Evolutionary conservation across 1,284 basidiomycete genomes (phyloP).

Genomic region (Boletus sp.): DNA sequence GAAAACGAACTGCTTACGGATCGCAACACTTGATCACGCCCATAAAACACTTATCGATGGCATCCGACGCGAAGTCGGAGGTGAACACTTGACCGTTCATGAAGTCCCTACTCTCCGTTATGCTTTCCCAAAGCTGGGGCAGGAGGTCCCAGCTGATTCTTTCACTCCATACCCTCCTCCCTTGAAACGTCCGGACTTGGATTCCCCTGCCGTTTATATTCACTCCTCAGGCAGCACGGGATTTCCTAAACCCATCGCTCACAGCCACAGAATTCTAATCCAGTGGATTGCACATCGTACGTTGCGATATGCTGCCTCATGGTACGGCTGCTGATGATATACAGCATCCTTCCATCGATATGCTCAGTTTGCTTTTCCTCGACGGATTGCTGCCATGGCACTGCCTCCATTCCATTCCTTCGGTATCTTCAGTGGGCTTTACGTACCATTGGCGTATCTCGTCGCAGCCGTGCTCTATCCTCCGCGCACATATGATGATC

Average conservation of each 20-base stretch:
- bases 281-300: conserved; percentile 32
- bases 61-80: conserved; percentile 19
- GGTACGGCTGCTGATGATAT: background rate
- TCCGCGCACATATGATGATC: conserved; percentile 12
- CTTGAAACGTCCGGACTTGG: conserved; percentile 18
- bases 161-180: conserved; percentile 37
- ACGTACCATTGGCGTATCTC: conserved; percentile 18
- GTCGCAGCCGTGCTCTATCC: conserved; percentile 23
- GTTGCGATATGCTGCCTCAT: background rate
- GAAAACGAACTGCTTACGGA: conserved; percentile 35
- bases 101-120: conserved; percentile 37
- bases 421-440: conserved; percentile 25
- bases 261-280: conserved; percentile 29
- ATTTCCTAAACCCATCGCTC: conserved; percentile 40
- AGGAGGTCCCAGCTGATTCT: conserved; percentile 28
- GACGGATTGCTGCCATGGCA: conserved; percentile 29
- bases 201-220: conserved; percentile 35
- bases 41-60: conserved; percentile 34
- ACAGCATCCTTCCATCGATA: conserved; percentile 10
- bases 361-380: conserved; percentile 12
- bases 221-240: conserved; percentile 47
- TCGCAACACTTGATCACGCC: conserved; percentile 36
- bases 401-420: conserved; percentile 34
- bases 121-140: conserved; percentile 40
- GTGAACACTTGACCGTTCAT: conserved; percentile 17